Evolutionary conservation across 495 filamentous ascomycete species (phyloP).

Genomic region (Podospora fimiseda): DNA sequence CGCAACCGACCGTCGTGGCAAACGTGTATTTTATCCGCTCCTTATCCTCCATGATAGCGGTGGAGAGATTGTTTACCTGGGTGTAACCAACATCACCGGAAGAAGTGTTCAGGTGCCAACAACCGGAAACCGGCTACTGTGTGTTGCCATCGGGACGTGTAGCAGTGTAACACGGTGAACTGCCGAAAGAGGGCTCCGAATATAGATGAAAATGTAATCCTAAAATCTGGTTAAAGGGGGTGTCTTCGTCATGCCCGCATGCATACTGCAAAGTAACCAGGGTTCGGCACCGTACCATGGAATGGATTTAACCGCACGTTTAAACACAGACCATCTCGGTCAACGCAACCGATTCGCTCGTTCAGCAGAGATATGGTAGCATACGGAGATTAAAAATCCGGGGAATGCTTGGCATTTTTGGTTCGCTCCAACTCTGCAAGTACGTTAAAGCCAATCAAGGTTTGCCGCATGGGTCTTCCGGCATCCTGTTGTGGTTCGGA

Average conservation of each 20-base stretch:
- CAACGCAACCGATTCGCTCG: constrained; percentile 18
- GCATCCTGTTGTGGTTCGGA: constrained; percentile 1
- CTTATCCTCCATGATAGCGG: no score
- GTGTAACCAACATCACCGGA: no score
- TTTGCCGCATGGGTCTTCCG: neutral
- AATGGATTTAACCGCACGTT: constrained; percentile 11
- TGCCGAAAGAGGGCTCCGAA: constrained; percentile 2
- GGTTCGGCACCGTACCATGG: neutral
- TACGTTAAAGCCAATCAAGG: constrained; percentile 2
- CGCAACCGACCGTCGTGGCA: no score
- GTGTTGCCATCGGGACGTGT: neutral
- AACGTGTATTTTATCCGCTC: no score
- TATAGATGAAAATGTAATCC: neutral
- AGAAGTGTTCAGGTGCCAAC: no score
- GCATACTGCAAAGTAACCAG: neutral
- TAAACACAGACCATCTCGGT: constrained; percentile 14
- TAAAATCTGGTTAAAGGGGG: constrained; percentile 4
- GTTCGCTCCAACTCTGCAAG: neutral
- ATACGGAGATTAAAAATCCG: constrained; percentile 23
- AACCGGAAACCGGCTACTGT: neutral
- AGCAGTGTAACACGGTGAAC: neutral
- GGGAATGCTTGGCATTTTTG: constrained; percentile 16
- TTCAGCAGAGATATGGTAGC: constrained; percentile 5
- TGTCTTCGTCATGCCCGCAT: constrained; percentile 1
- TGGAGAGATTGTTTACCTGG: no score